Evolutionary conservation across 129 eudicot species (phyloP).

Genomic region (Artemisia annua): DNA sequence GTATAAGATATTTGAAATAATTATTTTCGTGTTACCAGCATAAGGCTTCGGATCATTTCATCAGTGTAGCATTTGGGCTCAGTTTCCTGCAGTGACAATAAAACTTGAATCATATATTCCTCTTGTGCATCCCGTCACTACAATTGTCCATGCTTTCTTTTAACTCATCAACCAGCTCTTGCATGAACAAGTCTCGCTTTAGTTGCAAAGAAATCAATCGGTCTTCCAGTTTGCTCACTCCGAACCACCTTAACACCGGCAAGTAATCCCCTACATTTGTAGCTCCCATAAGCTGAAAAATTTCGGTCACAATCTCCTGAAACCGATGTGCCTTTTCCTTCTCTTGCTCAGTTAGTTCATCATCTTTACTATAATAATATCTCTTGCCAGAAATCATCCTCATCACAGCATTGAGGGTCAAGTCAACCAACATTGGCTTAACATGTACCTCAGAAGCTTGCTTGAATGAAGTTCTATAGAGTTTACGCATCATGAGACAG

Average conservation of each 20-base stretch:
- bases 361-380: slow-evolving; percentile 45
- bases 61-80: slow-evolving; percentile 58
- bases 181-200: slow-evolving; percentile 41
- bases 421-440: slow-evolving; percentile 38
- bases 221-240: slow-evolving; percentile 27
- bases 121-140: slow-evolving; percentile 1
- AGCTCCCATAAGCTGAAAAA: slow-evolving; percentile 6
- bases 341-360: slow-evolving; percentile 18
- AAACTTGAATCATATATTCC: slow-evolving; percentile 43
- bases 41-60: slow-evolving; percentile 41
- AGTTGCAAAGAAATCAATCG: slow-evolving; percentile 19
- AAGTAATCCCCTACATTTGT: slow-evolving; percentile 36
- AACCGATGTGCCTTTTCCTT: slow-evolving; percentile 42
- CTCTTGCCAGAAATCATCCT: slow-evolving; percentile 64
- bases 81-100: slow-evolving; percentile 37
- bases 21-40: slow-evolving; percentile 37
- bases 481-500: slow-evolving; percentile 8
- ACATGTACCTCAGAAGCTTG: slow-evolving; percentile 33
- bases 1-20: too few relatives aligned
- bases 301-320: slow-evolving; percentile 40
- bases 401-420: slow-evolving; percentile 53
- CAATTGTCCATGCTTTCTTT: not conserved
- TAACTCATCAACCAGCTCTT: slow-evolving; percentile 42
- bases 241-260: slow-evolving; percentile 43
- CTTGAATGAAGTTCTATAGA: slow-evolving; percentile 4